These are phyloP conservation scores for Hypsizygus ulmarius DNA, from an alignment of 1,284 basidiomycete genomes.

Conservation along the genomic window DNA sequence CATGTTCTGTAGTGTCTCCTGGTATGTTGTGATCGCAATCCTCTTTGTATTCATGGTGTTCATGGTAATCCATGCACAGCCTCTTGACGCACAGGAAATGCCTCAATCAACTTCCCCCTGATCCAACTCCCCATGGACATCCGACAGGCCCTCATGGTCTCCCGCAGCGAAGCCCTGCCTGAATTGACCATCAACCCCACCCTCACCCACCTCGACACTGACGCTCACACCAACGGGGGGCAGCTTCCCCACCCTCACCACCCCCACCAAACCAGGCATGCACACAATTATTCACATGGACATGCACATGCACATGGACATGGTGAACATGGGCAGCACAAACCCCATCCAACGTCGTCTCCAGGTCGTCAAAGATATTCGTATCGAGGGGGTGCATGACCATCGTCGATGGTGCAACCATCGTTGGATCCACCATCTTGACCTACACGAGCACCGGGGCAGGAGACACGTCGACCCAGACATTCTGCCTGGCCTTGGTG, in stretches of 20 bases:
- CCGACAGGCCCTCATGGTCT: slow-evolving; percentile 62
- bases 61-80: too few relatives aligned
- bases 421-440: slow-evolving; percentile 24
- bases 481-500: slow-evolving; percentile 62
- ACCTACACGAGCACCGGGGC: slow-evolving; percentile 38
- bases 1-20: too few relatives aligned
- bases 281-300: too few relatives aligned
- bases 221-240: slow-evolving; percentile 19
- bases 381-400: slow-evolving; percentile 28
- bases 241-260: too few relatives aligned
- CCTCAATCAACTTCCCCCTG: slow-evolving; percentile 79
- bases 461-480: slow-evolving; percentile 72
- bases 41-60: too few relatives aligned
- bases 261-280: too few relatives aligned
- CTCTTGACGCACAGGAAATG: slow-evolving; percentile 86
- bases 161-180: slow-evolving; percentile 51
- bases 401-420: slow-evolving; percentile 11
- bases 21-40: too few relatives aligned
- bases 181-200: slow-evolving; percentile 74
- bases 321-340: slow-evolving; percentile 25
- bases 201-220: slow-evolving; percentile 35
- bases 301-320: too few relatives aligned
- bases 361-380: slow-evolving; percentile 76
- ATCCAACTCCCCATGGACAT: slow-evolving; percentile 69
- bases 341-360: slow-evolving; percentile 47